Base-by-base conservation (phyloP, 1,284 basidiomycete species). In the Phellopilus nigrolimitatus region DNA sequence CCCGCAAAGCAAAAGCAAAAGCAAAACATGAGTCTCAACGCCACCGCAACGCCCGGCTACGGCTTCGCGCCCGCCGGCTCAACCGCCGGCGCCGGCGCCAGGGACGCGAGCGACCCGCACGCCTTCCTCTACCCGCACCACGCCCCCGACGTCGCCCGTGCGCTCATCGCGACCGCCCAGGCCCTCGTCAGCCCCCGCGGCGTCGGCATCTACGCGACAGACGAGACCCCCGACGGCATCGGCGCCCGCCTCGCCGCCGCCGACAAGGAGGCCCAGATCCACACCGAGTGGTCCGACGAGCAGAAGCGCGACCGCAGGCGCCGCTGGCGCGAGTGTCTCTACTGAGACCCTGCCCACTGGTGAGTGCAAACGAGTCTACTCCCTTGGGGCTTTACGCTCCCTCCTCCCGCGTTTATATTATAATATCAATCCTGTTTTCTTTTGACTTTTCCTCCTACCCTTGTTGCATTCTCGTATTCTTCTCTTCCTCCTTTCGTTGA, bases 171-270 rank as follows among this genome's bases (percentile, higher is more conserved):
- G 12, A 72, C 67, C 3, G 73, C 74, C 7, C 64, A 65, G 28
- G 67, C 70, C 5, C 60, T 78, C 27, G 75, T 78, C 2, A 64
- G 70, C 57, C 71, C 73, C 25, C 68, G 68, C 28, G 75, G 75
- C 17, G 75, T 71, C 60, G 78, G 76, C 9, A 73, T 78, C 36
- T 78, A 78, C 47, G 77, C 77, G 9, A 77, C 76, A 7, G 77
- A 78, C 56, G 76, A 79, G 57, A 67, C 72, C 10, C 71, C 74
- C 15, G 69, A 74, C 33, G 70, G 61, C 15, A 72, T 76, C 41
- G 69, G 68, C 30, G 67, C 65, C 1, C 64, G 71, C 19, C 61
- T 79, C 4, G 58, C 65, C n/a, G 66, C 68, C 41, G 70, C 69
- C 4, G 58, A 56, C 17, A 58, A 60, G 10, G 60, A 52, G 19